Evolutionary conservation across 1,139 yeast genomes (phyloP), one percentile per base, ranked within the genome.

Genomic region (Scheffersomyces parashehatae): DNA sequence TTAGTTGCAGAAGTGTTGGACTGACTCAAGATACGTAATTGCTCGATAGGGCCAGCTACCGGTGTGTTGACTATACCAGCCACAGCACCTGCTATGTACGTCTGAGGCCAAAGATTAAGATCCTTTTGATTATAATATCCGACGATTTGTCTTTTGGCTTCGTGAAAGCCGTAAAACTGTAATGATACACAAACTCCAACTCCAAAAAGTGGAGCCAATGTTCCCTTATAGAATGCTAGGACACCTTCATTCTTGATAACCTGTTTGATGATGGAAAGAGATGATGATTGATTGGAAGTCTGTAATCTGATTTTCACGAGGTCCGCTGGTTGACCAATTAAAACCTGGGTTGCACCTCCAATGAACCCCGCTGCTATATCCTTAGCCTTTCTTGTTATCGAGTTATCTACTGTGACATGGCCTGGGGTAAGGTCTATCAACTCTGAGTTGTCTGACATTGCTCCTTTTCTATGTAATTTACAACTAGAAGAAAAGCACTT

Each of bases 61-160:
- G 89, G 82, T 0, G 90, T 74, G 52, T 86, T 87, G 9, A 85
- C 85, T 2, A 85, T 62, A n/a, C 95, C 95, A 0, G 95, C 91
- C 48, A 73, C 66, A 0, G 90, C 89, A 16, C 95, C 95, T 3
- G 89, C 83, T 11, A 81, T 48, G 58, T 85, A 86, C 35, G 84
- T 81, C 51, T 85, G 88, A 2, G 81, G 77, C 75, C 77, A 71
- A 36, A 79, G 67, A 36, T 77, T 77, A 45, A 84, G 62, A 37
- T 68, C 68, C 20, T 52, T 50, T 39, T 63, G 65, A 7, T 60
- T 56, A 38, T 54, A 56, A 16, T 49, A 50, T 20, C 58, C 64
- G 35, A 79, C 57, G 8, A 85, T 54, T 56, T 80, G 87, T 48
- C 95, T 69, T 56, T 82, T 82, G 28, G 89, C 79, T 56, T 85